Evolutionary conservation across 352 stramenopile genomes (phyloP), one percentile per base, ranked within the genome.

Genomic region (Pythium folliculosum): DNA sequence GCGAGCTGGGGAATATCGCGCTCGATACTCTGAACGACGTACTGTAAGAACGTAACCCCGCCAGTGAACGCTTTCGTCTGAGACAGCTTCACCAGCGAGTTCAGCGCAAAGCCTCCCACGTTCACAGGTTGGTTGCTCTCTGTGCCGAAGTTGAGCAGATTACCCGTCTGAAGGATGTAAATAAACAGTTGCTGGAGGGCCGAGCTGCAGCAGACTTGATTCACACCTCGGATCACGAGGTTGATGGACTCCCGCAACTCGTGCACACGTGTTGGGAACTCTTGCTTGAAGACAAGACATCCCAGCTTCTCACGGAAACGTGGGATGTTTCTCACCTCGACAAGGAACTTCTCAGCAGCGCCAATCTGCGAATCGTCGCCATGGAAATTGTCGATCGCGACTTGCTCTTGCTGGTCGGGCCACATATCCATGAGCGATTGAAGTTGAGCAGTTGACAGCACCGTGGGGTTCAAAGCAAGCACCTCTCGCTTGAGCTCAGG

Each of bases 31-130:
- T 95, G 84, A 22, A 95, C 85, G n/a, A 95, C 75, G 60, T 92
- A 95, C 49, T 95, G 87, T 55, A 94, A 73, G 60, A 95, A 89
- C 14, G 87, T 94, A 48, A 88, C 88, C 7, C 84, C 82, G 12
- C 87, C 87, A 13, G 90, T 81, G 52, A 95, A 95, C 23, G 85
- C 87, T 69, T 94, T 95, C 0, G 87, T 95, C 71, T 95, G 87
- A 14, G 87, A 95, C 44, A 95, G 77, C 70, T 94, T 95, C 40
- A 92, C 82, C 48, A 95, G 70, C 13, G 87, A 95, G 17, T 75
- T 76, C 21, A 95, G 71, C 30, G 85, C 91, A 44, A 95, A 95
- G 12, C 84, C 85, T 21, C 78, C 77, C 3, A 89, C 77, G 19
- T 64, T 72, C 19, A 73, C 60, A 8, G 77, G 71, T 3, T 72